Evolutionary conservation across 345 rosid species (phyloP).

Genomic region (Pugionium dolabratum): DNA sequence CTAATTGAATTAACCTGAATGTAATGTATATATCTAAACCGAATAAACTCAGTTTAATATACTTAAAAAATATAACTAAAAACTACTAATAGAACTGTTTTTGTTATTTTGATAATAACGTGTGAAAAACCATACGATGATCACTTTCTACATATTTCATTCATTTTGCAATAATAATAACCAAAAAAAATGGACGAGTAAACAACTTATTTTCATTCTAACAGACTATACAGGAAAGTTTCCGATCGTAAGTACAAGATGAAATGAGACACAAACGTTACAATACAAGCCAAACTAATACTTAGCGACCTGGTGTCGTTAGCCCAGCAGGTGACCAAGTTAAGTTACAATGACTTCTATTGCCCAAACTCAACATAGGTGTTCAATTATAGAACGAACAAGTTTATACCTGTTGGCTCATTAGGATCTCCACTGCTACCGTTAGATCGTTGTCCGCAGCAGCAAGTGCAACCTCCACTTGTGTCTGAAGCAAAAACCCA

Average conservation of each 20-base stretch:
- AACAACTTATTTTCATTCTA: neutral
- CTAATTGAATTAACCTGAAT: too few species aligned
- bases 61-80: too few species aligned
- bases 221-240: slow-evolving; percentile 32
- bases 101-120: too few species aligned
- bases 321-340: slow-evolving; percentile 28
- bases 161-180: too few species aligned
- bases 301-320: slow-evolving; percentile 11
- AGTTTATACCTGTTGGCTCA: slow-evolving; percentile 77
- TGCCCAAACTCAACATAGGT: neutral
- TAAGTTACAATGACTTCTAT: slow-evolving; percentile 3
- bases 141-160: too few species aligned
- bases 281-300: slow-evolving; percentile 23
- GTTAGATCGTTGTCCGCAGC: slow-evolving; percentile 91
- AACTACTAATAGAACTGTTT: too few species aligned
- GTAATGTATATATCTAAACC: too few species aligned
- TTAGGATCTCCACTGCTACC: slow-evolving; percentile 90
- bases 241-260: slow-evolving; percentile 27
- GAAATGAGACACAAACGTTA: slow-evolving; percentile 21
- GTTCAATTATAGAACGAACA: neutral
- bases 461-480: slow-evolving; percentile 91
- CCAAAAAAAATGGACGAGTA: too few species aligned
- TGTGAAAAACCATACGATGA: too few species aligned
- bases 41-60: too few species aligned
- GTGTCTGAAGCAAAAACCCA: slow-evolving; percentile 59